Conservation (phyloP, 2,329 filamentous ascomycete species). For the Monosporascus sp. region DNA sequence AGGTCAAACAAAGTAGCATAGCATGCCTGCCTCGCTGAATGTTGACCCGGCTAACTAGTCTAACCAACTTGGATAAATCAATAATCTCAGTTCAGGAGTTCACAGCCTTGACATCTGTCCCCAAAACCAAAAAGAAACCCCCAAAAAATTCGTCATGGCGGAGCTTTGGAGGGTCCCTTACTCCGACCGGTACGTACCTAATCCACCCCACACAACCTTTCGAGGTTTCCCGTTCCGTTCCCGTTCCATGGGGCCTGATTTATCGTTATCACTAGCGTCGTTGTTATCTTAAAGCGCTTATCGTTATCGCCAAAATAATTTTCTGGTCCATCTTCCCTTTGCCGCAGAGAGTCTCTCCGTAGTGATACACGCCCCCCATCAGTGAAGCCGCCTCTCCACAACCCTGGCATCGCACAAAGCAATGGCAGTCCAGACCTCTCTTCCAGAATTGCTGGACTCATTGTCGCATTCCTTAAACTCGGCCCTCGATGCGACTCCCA, state of each 20-base stretch:
- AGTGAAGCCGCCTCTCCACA: too few relatives aligned
- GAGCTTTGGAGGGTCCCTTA: too few relatives aligned
- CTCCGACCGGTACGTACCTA: neutral
- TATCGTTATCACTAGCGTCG: slow-evolving; percentile 7
- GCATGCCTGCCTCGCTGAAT: too few relatives aligned
- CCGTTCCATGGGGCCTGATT: neutral
- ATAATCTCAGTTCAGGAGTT: too few relatives aligned
- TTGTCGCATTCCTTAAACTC: slow-evolving; percentile 55
- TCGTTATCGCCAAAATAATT: slow-evolving; percentile 4
- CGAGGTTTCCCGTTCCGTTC: too few relatives aligned
- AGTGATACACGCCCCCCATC: too few relatives aligned
- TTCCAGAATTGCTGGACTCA: slow-evolving; percentile 47
- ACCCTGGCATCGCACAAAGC: slow-evolving; percentile 8
- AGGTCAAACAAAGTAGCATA: too few relatives aligned
- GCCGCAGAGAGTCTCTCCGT: too few relatives aligned
- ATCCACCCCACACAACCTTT: neutral
- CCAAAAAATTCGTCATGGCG: too few relatives aligned
- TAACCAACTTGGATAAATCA: too few relatives aligned
- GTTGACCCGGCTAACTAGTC: too few relatives aligned
- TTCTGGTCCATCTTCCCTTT: neutral
- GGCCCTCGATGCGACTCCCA: slow-evolving; percentile 62
- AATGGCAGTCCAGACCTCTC: slow-evolving; percentile 46
- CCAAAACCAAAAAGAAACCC: neutral
- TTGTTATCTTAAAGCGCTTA: slow-evolving; percentile 1
- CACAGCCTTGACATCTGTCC: slow-evolving; percentile 3